A percentile compares a stretch with the other conserved stretches of the same genome.
Conservation (phyloP, 108 stramenopile species). For the Pseudonitzschia pungens region DNA sequence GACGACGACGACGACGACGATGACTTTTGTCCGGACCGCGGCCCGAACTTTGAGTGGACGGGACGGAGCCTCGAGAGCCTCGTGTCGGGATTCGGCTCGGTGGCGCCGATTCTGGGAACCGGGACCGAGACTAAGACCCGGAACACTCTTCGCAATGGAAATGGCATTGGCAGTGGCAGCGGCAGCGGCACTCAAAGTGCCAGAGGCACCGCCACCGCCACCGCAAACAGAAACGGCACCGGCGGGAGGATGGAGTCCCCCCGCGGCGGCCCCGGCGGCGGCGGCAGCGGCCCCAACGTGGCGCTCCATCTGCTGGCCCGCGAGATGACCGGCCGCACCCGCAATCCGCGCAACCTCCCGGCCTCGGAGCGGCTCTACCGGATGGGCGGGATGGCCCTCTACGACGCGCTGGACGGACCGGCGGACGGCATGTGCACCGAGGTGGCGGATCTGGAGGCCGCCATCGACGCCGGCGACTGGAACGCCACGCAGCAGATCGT, state of each 20-base stretch:
- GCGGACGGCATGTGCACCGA: conserved; percentile 57
- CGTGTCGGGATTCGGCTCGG: conserved; percentile 37
- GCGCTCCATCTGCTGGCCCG: conserved; percentile 46
- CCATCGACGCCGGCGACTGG: conserved; percentile 59
- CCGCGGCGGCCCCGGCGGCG: neutral
- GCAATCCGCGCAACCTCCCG: conserved; percentile 9
- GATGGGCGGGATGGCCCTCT: conserved; percentile 49
- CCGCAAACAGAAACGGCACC: conserved; percentile 12
- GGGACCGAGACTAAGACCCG: too few relatives aligned
- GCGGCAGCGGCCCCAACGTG: conserved; percentile 40
- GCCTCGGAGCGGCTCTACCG: conserved; percentile 17
- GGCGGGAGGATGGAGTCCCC: neutral
- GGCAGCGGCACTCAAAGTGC: conserved; percentile 20
- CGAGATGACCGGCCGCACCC: conserved; percentile 30
- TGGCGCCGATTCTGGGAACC: conserved; percentile 27
- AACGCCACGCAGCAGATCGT: conserved; percentile 49
- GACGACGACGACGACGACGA: too few relatives aligned
- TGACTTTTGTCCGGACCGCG: too few relatives aligned
- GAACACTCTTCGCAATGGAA: neutral
- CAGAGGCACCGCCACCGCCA: conserved; percentile 32
- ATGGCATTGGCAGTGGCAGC: too few relatives aligned
- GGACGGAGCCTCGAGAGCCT: conserved; percentile 54
- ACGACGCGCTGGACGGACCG: conserved; percentile 37
- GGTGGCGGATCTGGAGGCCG: conserved; percentile 38
- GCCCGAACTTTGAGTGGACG: conserved; percentile 61